Base-by-base conservation (phyloP, 306 rosid species). In the Trifolium pratense region DNA sequence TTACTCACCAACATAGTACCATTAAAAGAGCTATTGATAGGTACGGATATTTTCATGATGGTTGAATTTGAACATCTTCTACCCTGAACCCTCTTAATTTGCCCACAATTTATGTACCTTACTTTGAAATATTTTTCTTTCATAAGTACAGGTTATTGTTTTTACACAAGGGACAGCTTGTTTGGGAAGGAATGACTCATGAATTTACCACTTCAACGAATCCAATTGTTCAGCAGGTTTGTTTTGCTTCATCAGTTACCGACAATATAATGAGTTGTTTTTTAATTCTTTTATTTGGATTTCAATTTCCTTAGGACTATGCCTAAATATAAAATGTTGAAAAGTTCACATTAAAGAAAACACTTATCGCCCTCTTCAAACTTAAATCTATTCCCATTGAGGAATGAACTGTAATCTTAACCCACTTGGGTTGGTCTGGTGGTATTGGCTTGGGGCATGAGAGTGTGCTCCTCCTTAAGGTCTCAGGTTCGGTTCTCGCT, bases 1-100 rank as follows among this genome's bases (percentile, higher is more conserved):
- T 95, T 73, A 95, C 99, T 48, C 99, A 95, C 86, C 99, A 91
- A 79, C 97, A 91, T 66, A 95, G 99, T 87, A 95, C 99, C 69
- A 95, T 95, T 72, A 78, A 73, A 81, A 89, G 99, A 86, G 97
- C 99, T 39, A 90, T 95, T 58, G 97, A 95, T 83, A 91, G 99
- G 99, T 90, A 56, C 77, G 53, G 17, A 68, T 68, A 61, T 70
- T 53, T 75, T n/a, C 20, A 29, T 40, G 32, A 25, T 71, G 60
- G 13, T 53, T 65, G 56, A 57, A 61, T 45, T 53, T 65, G 56
- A 57, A 61, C 53, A 23, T 20, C 71, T 55, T 68, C 39, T 23
- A 17, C 48, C 26, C 66, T 0, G 40, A 68, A 29, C 45, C 60
- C 70, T 56, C 12, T 34, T 59, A 52, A 48, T 63, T 60, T 57